Evolutionary conservation across 2,329 filamentous ascomycete species (phyloP).

Genomic region (Geosmithia morbida): DNA sequence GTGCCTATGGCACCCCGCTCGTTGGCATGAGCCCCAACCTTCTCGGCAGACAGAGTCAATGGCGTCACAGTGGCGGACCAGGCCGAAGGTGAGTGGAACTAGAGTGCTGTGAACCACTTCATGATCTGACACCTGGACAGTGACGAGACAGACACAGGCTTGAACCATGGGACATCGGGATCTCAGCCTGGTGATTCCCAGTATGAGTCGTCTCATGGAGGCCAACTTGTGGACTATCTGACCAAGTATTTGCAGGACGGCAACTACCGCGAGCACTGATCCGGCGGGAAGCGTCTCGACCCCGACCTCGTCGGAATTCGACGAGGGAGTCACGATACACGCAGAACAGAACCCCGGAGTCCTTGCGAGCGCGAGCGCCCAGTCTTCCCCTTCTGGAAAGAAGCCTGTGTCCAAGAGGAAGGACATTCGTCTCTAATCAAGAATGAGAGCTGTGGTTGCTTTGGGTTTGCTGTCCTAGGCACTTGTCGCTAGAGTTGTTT

Average conservation of each 20-base stretch:
- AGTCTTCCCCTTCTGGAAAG: conserved; percentile 33
- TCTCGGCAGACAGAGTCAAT: conserved; percentile 19
- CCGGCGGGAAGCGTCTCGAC: conserved; percentile 17
- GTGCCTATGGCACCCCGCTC: conserved; percentile 49
- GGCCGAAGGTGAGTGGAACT: conserved; percentile 14
- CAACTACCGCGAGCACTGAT: conserved; percentile 23
- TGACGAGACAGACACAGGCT: conserved; percentile 1
- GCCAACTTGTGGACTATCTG: not conserved
- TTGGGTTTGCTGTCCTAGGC: not conserved
- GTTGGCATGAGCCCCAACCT: conserved; percentile 34
- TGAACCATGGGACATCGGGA: conserved; percentile 8
- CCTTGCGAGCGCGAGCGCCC: conserved; percentile 22
- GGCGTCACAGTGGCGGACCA: conserved; percentile 16
- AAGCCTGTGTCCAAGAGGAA: conserved; percentile 18
- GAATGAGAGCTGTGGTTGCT: not conserved
- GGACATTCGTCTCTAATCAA: not conserved
- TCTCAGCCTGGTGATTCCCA: conserved; percentile 18
- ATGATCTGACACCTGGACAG: not conserved
- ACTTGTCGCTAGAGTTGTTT: not conserved
- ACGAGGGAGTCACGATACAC: conserved; percentile 40
- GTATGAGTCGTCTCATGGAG: conserved; percentile 15
- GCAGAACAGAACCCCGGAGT: conserved; percentile 30
- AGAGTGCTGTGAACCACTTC: not conserved
- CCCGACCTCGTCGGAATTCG: conserved; percentile 30
- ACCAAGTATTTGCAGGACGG: conserved; percentile 13